phyloP scores from a whole-genome alignment of 768 basidiomycete genomes.

The Lyophyllum decastes region DNA sequence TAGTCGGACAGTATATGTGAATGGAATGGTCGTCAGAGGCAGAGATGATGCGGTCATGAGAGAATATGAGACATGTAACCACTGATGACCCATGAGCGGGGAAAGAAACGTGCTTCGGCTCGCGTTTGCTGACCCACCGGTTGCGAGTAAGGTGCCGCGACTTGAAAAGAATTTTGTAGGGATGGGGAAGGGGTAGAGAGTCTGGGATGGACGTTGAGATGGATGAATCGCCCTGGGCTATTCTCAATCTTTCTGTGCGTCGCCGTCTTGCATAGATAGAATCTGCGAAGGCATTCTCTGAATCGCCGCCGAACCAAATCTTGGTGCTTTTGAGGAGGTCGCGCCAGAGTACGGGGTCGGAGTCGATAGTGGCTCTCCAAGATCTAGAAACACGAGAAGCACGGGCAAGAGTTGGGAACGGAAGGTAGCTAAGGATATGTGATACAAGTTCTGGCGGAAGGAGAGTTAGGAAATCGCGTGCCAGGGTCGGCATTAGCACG shows the following conservation, averaged over 20 bases:
- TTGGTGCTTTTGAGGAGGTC: slow-evolving; percentile 81
- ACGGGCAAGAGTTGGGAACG: slow-evolving; percentile 79
- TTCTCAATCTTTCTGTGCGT: slow-evolving; percentile 28
- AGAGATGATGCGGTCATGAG: slow-evolving; percentile 91
- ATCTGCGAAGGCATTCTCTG: slow-evolving; percentile 78
- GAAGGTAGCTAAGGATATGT: slow-evolving; percentile 82
- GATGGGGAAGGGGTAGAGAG: slow-evolving; percentile 73
- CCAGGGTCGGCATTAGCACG: slow-evolving; percentile 86
- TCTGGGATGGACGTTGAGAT: slow-evolving; percentile 30
- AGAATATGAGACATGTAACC: slow-evolving; percentile 95
- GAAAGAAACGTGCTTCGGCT: slow-evolving; percentile 80
- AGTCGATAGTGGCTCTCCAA: slow-evolving; percentile 92
- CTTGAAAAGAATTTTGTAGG: slow-evolving; percentile 92
- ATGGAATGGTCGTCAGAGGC: slow-evolving; percentile 98
- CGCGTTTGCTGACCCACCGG: slow-evolving; percentile 75
- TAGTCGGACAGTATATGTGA: slow-evolving; percentile 88
- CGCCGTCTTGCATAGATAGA: slow-evolving; percentile 66
- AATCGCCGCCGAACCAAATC: slow-evolving; percentile 88
- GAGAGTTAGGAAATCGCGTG: slow-evolving; percentile 91
- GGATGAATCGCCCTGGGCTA: neutral
- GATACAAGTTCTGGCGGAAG: slow-evolving; percentile 93
- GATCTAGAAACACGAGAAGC: slow-evolving; percentile 87
- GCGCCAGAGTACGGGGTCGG: slow-evolving; percentile 87
- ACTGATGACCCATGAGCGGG: slow-evolving; percentile 87
- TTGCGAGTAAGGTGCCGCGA: slow-evolving; percentile 80